Evolutionary conservation across 2,329 filamentous ascomycete species (phyloP), one percentile per base, ranked within the genome.

Genomic region (Colletotrichum acutatum): DNA sequence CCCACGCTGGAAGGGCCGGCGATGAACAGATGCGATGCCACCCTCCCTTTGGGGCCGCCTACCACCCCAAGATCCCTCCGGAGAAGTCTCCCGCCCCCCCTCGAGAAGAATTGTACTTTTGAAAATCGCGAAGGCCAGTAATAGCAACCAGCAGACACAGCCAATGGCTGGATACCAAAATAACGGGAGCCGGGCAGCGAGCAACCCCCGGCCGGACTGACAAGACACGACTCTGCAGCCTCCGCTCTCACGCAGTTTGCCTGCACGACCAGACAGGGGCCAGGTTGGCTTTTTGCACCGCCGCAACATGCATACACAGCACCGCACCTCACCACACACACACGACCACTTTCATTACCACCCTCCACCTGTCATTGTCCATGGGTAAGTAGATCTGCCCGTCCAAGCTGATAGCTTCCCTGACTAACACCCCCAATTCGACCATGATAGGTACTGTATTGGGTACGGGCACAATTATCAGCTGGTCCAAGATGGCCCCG

Each of bases 21-120:
- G 28, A 72, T 62, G 62, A 74, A 58, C 71, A 37, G 49, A 72
- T 74, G 71, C 71, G 58, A 58, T 74, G 68, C 37, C 26, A 74
- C 71, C 68, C 62, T 54, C 54, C 67, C 28, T 24, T 30, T 53
- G 37, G 37, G 69, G 56, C 56, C 62, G 46, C 56, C 56, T 32
- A 32, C 63, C 34, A 46, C 57, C 54, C 32, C 54, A 63, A 58
- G 37, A 49, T 22, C 12, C 53, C 70, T 56, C 61, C 60, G 42
- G 54, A 42, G 54, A 70, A 11, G 54, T 59, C 66, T 70, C 59
- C 68, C 57, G 61, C 57, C 61, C 61, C 68, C 30, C 24, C 30
- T 59, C 14, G 32, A 19, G n/a, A 30, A 58, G 34, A 49, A 49
- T 11, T 26, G n/a, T 57, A 52, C 69, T 34, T 56, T 63, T 16